Base-by-base conservation (phyloP, 371 early-diverging fungal genomes). In the Synchytrium microbalum region DNA sequence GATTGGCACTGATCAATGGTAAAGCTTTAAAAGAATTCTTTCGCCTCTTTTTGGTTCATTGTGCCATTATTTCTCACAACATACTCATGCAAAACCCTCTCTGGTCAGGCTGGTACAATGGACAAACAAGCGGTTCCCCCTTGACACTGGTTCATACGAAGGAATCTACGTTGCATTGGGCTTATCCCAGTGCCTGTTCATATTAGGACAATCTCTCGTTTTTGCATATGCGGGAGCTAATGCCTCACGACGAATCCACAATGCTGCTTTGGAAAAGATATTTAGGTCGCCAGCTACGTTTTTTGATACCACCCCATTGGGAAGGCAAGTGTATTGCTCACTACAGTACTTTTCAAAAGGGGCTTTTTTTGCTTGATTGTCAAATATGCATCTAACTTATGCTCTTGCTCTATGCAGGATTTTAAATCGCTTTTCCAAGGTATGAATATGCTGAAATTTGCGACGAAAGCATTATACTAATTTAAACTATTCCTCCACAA, bases 291-390 rank as follows among this genome's bases (percentile, higher is more conserved):
- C 89, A 23, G 76, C 88, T 54, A 73, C 84, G 1, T 93, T 93
- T 69, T 93, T 90, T 74, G 92, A 94, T 61, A 86, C 87, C 0
- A 89, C 89, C 3, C 94, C 94, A 2, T 58, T 92, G 8, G 93
- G 92, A 3, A 81, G 92, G 29, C n/a, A n/a, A n/a, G n/a, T n/a
- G n/a, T n/a, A n/a, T n/a, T n/a, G n/a, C n/a, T n/a, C n/a, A n/a
- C n/a, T n/a, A n/a, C n/a, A n/a, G n/a, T n/a, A n/a, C n/a, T n/a
- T n/a, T n/a, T n/a, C n/a, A n/a, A n/a, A n/a, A n/a, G n/a, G n/a
- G n/a, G n/a, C n/a, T n/a, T n/a, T n/a, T n/a, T n/a, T n/a, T n/a
- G n/a, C n/a, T n/a, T n/a, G n/a, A n/a, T n/a, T n/a, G n/a, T n/a
- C n/a, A n/a, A n/a, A n/a, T n/a, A n/a, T n/a, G n/a, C n/a, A n/a